Evolutionary conservation across 345 rosid species (phyloP), one percentile per base, ranked within the genome.

Genomic region (Brassica incana): DNA sequence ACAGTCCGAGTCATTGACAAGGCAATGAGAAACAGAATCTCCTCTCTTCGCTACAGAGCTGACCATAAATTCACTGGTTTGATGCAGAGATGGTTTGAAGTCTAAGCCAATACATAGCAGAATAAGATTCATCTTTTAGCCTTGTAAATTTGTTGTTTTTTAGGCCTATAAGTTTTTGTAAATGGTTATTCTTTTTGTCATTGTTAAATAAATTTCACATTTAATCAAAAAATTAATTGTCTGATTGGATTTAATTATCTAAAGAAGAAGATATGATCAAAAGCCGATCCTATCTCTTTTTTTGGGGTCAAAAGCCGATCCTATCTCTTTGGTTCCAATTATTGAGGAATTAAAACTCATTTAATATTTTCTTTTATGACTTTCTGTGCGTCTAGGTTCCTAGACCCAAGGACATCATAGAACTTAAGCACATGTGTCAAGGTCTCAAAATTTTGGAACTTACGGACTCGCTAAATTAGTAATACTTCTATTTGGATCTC

Each of bases 281-380:
- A 69, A 71, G 56, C 64, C 77, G 76, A 70, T 58, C 83, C 83
- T 81, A 76, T 81, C 83, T 76, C 77, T 71, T 76, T 81, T 20
- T 20, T 20, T 20, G 0, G 40, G 83, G 76, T 71, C 80, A 81
- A 80, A 70, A 66, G 58, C 65, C 77, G 23, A 71, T 60, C 83
- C 83, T 81, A 71, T 81, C 83, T 76, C 77, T 71, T 76, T 81
- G 80, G 80, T 76, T 71, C 77, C 80, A 81, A 81, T 81, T 56
- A 81, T 81, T 81, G 77, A 76, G 83, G 80, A 81, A 59, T 73
- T 71, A 71, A 20, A 54, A 65, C 23, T 35, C 67, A 80, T 56
- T n/a, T 63, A 14, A 80, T 58, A 33, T 71, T 33, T 60, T 23
- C 8, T 69, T 36, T 69, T 38, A 36, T 69, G 79, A 80, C 75